These are phyloP conservation scores for Boletus barrowsii DNA, from an alignment of 768 basidiomycete genomes.

Conservation along the genomic window DNA sequence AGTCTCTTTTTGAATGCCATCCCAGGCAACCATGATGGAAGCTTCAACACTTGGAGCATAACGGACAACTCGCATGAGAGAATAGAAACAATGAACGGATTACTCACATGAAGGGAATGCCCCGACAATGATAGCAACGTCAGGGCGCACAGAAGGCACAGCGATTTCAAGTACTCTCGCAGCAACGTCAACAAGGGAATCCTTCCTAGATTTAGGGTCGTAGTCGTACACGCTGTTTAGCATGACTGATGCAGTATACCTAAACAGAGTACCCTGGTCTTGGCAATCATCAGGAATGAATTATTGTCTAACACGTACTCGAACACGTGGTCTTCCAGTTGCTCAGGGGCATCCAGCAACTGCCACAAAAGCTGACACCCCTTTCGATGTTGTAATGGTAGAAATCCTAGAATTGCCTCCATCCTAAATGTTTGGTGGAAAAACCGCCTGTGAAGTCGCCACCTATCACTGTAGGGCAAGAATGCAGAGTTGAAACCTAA, in stretches of 20 bases:
- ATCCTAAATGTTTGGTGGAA: conserved; percentile 13
- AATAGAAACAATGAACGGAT: not conserved
- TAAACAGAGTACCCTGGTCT: not conserved
- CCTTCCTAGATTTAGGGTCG: not conserved
- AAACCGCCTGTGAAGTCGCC: conserved; percentile 17
- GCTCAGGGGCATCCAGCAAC: conserved; percentile 27
- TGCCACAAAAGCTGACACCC: conserved; percentile 28
- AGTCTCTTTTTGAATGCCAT: not conserved
- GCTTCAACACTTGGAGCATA: not conserved
- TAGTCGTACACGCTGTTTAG: conserved; percentile 8
- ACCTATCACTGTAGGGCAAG: conserved; percentile 17
- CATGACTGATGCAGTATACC: conserved; percentile 2
- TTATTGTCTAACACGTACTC: conserved; percentile 16
- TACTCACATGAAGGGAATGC: not conserved
- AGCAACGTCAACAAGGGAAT: not conserved
- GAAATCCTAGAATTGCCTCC: conserved; percentile 16
- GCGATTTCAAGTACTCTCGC: not conserved
- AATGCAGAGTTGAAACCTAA: conserved; percentile 9
- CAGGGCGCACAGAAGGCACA: not conserved
- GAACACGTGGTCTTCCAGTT: conserved; percentile 27
- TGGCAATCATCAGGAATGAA: not conserved
- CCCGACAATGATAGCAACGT: not conserved
- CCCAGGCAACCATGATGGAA: not conserved
- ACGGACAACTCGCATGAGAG: no score
- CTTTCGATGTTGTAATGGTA: conserved; percentile 25